A percentile compares a stretch with the other conserved stretches of the same genome.
These are phyloP conservation scores for Calonectria leucothoes DNA, from an alignment of 2,329 filamentous ascomycete species.

Conservation along the genomic window DNA sequence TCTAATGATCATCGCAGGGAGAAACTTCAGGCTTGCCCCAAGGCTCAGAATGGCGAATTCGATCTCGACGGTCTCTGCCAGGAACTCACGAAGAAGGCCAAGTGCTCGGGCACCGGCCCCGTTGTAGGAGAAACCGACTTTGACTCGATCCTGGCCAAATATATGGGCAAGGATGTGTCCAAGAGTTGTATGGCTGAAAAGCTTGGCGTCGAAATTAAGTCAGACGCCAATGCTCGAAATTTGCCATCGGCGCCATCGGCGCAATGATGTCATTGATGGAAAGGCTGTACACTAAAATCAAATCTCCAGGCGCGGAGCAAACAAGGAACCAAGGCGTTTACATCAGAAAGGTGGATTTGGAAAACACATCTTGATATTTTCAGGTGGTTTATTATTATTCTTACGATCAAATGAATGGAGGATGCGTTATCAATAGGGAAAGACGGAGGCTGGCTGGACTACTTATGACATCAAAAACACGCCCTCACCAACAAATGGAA, in stretches of 20 bases:
- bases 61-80: constrained; percentile 94
- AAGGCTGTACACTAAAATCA: constrained; percentile 41
- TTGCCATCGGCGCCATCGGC: constrained; percentile 31
- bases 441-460: constrained; percentile 7
- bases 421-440: constrained; percentile 4
- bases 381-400: not conserved
- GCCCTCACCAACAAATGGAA: constrained; percentile 7
- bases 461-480: constrained; percentile 1
- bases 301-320: constrained; percentile 35
- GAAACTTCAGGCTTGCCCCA: constrained; percentile 86
- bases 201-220: constrained; percentile 70
- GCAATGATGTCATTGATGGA: constrained; percentile 13
- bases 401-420: constrained; percentile 15
- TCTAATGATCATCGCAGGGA: constrained; percentile 75
- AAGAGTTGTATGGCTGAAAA: constrained; percentile 48
- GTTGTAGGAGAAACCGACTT: constrained; percentile 92
- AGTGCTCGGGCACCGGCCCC: constrained; percentile 90
- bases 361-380: constrained; percentile 33
- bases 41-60: constrained; percentile 89
- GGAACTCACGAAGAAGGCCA: constrained; percentile 94
- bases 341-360: constrained; percentile 40
- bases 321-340: constrained; percentile 41
- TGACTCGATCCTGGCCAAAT: constrained; percentile 78
- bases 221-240: constrained; percentile 35
- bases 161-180: constrained; percentile 60